These are phyloP conservation scores for Suillus clintonianus DNA, from an alignment of 768 basidiomycete species.

Conservation along the genomic window DNA sequence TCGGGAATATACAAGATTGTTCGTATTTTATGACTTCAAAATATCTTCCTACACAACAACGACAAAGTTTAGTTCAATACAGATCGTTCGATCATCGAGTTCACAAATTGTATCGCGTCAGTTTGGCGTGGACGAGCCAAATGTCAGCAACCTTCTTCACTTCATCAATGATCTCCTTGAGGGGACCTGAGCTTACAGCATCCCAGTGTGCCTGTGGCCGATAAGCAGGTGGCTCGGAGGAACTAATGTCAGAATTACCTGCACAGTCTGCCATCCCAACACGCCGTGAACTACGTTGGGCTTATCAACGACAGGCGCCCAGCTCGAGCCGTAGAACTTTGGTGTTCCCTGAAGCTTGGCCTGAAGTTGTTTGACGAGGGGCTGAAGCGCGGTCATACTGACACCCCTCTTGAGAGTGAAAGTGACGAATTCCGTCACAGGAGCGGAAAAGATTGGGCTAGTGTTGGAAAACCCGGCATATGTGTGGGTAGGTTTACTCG, in stretches of 20 bases:
- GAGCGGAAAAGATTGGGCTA: slow-evolving; percentile 20
- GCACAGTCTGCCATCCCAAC: slow-evolving; percentile 39
- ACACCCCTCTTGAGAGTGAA: slow-evolving; percentile 29
- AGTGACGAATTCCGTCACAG: slow-evolving; percentile 36
- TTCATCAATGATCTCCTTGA: slow-evolving; percentile 28
- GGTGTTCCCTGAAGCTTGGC: slow-evolving; percentile 17
- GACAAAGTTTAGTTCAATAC: not conserved
- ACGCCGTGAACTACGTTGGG: slow-evolving; percentile 27
- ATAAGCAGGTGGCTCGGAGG: not conserved
- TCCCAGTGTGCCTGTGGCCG: slow-evolving; percentile 35
- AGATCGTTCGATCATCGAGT: not conserved
- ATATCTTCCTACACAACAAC: not conserved
- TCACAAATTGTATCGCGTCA: slow-evolving; percentile 16
- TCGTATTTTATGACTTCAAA: not conserved
- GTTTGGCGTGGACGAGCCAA: slow-evolving; percentile 32
- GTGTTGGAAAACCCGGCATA: slow-evolving; percentile 25
- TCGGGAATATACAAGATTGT: not conserved
- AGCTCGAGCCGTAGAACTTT: slow-evolving; percentile 31
- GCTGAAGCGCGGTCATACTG: slow-evolving; percentile 16
- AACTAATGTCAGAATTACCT: slow-evolving; percentile 19
- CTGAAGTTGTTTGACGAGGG: slow-evolving; percentile 25
- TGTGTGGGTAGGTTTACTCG: slow-evolving; percentile 14
- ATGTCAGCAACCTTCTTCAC: slow-evolving; percentile 28
- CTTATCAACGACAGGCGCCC: slow-evolving; percentile 22
- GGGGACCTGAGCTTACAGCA: slow-evolving; percentile 29